These are phyloP conservation scores for Croton laevigatus DNA, from an alignment of 441 rosid genomes.

Conservation along the genomic window DNA sequence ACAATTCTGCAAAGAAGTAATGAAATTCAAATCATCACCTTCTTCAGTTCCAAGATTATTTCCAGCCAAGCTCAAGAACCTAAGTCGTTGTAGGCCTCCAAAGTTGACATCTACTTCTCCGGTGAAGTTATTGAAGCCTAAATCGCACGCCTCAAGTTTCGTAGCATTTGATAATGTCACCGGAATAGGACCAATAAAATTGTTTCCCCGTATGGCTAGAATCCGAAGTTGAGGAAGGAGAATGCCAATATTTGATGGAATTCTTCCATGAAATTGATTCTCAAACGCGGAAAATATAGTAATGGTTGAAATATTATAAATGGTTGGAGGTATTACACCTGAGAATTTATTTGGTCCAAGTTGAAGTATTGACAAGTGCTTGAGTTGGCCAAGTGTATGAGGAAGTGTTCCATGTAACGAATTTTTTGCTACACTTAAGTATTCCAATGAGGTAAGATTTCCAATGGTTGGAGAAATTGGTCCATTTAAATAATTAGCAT, in stretches of 20 bases:
- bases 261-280: neutral
- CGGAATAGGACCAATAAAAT: conserved; percentile 10
- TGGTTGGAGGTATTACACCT: neutral
- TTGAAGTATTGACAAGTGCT: neutral
- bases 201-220: neutral
- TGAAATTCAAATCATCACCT: conserved; percentile 13
- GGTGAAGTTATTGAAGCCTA: neutral
- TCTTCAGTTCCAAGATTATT: conserved; percentile 6
- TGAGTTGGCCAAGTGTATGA: neutral
- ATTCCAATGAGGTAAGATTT: neutral
- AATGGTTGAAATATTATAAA: conserved; percentile 6
- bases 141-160: neutral
- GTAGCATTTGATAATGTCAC: conserved; percentile 25
- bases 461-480: neutral
- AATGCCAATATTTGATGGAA: conserved; percentile 13
- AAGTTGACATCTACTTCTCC: conserved; percentile 22
- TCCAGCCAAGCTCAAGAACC: neutral
- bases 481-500: neutral
- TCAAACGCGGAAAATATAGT: neutral
- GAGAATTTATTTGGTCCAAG: neutral
- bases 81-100: conserved; percentile 1
- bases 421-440: neutral
- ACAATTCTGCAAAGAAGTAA: conserved; percentile 14
- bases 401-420: conserved; percentile 6
- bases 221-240: neutral